These are phyloP conservation scores for Quercus alba DNA, from an alignment of 306 rosid genomes.

Conservation along the genomic window DNA sequence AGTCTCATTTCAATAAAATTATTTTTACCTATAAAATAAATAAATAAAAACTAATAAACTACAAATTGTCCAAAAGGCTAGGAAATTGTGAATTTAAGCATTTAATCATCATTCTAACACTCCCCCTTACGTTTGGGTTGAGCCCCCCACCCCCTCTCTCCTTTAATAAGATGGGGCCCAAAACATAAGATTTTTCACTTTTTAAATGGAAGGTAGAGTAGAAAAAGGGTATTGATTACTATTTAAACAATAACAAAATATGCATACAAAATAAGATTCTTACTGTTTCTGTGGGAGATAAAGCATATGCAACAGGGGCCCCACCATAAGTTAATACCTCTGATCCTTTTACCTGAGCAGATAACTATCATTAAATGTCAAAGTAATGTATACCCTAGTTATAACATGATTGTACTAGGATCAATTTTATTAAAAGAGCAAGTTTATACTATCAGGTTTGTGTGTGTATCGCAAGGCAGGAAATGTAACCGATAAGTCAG, in stretches of 20 bases:
- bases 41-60: too few relatives aligned
- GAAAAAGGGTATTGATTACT: slow-evolving; percentile 9
- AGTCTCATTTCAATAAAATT: too few relatives aligned
- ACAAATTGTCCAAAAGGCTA: too few relatives aligned
- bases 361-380: slow-evolving; percentile 7
- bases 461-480: neutral
- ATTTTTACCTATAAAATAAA: too few relatives aligned
- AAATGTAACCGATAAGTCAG: neutral
- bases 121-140: too few relatives aligned
- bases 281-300: slow-evolving; percentile 72
- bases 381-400: neutral
- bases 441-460: neutral
- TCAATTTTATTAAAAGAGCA: neutral
- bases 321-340: slow-evolving; percentile 68
- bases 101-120: too few relatives aligned
- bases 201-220: too few relatives aligned
- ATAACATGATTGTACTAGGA: neutral
- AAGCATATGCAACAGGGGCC: slow-evolving; percentile 73
- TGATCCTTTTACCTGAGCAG: slow-evolving; percentile 78
- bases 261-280: slow-evolving; percentile 25
- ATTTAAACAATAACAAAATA: slow-evolving; percentile 4
- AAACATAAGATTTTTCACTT: too few relatives aligned
- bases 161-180: too few relatives aligned
- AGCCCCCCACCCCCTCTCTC: too few relatives aligned
- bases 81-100: too few relatives aligned